phyloP scores from a whole-genome alignment of 2,329 filamentous ascomycete genomes.

The Aspergillus awamori region DNA sequence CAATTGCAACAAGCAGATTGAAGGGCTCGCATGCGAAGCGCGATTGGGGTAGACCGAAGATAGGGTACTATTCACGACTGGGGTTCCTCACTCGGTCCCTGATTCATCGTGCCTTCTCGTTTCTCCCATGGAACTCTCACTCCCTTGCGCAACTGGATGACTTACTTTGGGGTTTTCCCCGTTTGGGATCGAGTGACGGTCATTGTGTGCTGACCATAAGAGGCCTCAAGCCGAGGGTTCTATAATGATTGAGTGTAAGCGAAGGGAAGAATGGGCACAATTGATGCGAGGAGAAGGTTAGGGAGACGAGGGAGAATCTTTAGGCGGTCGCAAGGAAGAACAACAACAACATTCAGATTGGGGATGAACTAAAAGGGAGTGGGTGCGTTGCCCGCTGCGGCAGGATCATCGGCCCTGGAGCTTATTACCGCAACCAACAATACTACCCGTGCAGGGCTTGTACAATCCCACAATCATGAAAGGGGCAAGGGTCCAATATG shows the following conservation, averaged over 20 bases:
- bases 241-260: background rate
- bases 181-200: slow-evolving; percentile 55
- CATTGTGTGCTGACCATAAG: slow-evolving; percentile 38
- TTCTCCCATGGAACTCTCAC: background rate
- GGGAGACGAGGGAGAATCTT: slow-evolving; percentile 8
- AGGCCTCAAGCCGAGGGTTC: slow-evolving; percentile 2
- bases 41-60: background rate
- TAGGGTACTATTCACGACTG: background rate
- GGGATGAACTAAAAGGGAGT: background rate
- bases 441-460: background rate
- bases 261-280: background rate
- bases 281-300: slow-evolving; percentile 9
- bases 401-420: background rate
- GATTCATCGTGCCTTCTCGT: background rate
- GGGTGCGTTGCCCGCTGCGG: slow-evolving; percentile 3
- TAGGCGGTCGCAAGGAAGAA: slow-evolving; percentile 4
- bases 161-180: slow-evolving; percentile 56
- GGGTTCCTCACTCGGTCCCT: background rate
- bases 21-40: background rate
- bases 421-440: background rate
- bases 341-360: background rate
- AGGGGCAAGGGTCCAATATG: too few species aligned
- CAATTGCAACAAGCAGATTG: background rate
- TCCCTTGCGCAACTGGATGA: slow-evolving; percentile 22
- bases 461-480: background rate